Percentiles rank a stretch among this genome's conserved stretches.
phyloP scores from a whole-genome alignment of 257 asterid species.

The Primulina eburnea region DNA sequence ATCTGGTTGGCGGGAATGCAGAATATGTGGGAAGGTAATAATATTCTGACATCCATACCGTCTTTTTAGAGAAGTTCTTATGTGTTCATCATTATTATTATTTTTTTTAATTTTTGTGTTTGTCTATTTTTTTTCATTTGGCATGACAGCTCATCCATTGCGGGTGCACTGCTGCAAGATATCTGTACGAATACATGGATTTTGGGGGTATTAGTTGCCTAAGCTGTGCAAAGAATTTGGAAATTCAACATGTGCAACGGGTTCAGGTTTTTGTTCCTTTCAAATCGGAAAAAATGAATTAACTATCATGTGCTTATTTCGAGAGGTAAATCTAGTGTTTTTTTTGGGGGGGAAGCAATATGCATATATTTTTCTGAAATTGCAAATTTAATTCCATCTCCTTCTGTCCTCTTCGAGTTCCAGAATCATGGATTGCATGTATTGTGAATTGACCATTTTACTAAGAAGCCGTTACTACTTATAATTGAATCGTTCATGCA shows the following conservation, averaged over 20 bases:
- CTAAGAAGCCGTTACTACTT: background rate
- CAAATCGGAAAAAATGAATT: slow-evolving; percentile 8
- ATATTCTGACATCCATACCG: slow-evolving; percentile 15
- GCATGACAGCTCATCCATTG: slow-evolving; percentile 68
- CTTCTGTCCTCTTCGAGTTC: background rate
- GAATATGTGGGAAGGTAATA: slow-evolving; percentile 68
- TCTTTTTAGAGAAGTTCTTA: background rate
- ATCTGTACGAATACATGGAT: slow-evolving; percentile 77
- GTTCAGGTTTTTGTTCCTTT: slow-evolving; percentile 45
- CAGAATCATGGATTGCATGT: background rate
- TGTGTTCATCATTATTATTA: background rate
- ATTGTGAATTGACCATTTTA: background rate
- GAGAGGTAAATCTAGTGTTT: background rate
- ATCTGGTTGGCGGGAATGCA: slow-evolving; percentile 95
- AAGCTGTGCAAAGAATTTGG: slow-evolving; percentile 62
- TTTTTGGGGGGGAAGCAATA: too few species aligned
- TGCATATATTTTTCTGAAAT: background rate
- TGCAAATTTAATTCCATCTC: background rate
- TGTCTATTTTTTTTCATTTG: slow-evolving; percentile 21
- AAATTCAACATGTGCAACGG: slow-evolving; percentile 40
- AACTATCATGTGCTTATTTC: background rate
- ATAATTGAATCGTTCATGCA: slow-evolving; percentile 31
- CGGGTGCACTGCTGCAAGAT: slow-evolving; percentile 83
- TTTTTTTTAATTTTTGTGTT: background rate
- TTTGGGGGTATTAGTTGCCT: slow-evolving; percentile 76